Evolutionary conservation across 805 yeast genomes (phyloP), one percentile per base, ranked within the genome.

Genomic region (Yamadazyma akitaensis): DNA sequence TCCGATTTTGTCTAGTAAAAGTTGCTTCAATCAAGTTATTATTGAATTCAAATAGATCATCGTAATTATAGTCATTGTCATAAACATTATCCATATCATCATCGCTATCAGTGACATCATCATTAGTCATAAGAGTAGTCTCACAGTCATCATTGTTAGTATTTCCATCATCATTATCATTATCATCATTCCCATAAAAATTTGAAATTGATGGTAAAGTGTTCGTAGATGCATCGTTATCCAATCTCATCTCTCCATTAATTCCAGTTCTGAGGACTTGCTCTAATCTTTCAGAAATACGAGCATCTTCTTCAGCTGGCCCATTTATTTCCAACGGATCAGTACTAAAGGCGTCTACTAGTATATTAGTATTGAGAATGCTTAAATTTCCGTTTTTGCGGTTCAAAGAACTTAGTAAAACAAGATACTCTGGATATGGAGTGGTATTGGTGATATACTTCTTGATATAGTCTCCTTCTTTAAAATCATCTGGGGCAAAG

Each of bases 1-100:
- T 49, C 9, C 30, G 40, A 28, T 40, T 41, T 10, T 26, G 38
- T 21, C 46, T 43, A 25, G 46, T 43, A 28, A 43, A 43, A 13
- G 41, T 30, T 17, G 46, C 46, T 16, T 18, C 35, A 6, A 37
- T 26, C 18, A 43, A 35, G 14, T 30, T 18, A n/a, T 30, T 16
- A 16, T 35, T 30, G 25, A 13, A 14, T 11, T 28, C 40, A 28
- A 25, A 13, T n/a, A 43, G 21, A 13, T 37, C 26, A 28, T 43
- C 46, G 31, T 34, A 43, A 17, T 43, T 28, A 17, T 43, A 43
- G 31, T 36, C 40, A 13, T 30, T 17, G 10, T 43, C 46, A 26
- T 43, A 25, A 19, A 30, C n/a, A 6, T 36, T 36, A 18, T 37
- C 16, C 16, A 21, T 36, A 14, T 37, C 42, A 3, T 43, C 38